These are phyloP conservation scores for Pythium guiyangense DNA, from an alignment of 352 stramenopile species.

Conservation along the genomic window DNA sequence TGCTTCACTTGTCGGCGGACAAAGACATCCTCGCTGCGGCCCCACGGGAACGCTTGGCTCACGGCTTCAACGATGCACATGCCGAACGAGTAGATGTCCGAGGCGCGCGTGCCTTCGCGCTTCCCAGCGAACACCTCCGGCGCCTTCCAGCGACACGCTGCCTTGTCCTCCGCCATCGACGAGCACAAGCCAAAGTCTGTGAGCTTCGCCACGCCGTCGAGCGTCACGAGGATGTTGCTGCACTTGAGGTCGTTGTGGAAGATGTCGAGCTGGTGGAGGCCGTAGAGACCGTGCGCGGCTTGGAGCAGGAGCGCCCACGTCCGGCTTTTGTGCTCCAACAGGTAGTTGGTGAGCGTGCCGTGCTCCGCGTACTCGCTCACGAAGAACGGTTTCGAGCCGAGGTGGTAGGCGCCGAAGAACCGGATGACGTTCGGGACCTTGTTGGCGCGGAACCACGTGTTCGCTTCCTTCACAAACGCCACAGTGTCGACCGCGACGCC, in stretches of 20 bases:
- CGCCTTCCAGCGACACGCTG: neutral
- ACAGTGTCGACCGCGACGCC: neutral
- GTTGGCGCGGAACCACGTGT: neutral
- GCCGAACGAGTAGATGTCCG: no score
- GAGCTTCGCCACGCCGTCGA: neutral
- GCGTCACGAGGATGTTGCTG: slow-evolving; percentile 3
- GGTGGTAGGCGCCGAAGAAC: neutral
- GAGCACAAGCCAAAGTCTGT: slow-evolving; percentile 4
- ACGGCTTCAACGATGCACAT: neutral
- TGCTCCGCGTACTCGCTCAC: slow-evolving; percentile 1
- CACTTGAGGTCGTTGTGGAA: slow-evolving; percentile 9
- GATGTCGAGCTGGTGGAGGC: neutral
- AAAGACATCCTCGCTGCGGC: neutral
- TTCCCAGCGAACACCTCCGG: neutral
- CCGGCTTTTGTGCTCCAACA: neutral
- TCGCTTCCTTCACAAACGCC: slow-evolving; percentile 1
- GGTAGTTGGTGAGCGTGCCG: neutral
- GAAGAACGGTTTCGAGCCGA: neutral
- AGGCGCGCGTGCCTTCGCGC: neutral
- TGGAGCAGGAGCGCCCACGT: neutral
- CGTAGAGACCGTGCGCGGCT: neutral
- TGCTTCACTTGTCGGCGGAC: neutral
- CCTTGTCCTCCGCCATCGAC: neutral
- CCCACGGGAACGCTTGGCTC: neutral
- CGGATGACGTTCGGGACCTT: slow-evolving; percentile 1